Percentiles rank a stretch among this genome's conserved stretches.
Evolutionary conservation across 257 asterid genomes (phyloP).

Genomic region (Lithospermum erythrorhizon): DNA sequence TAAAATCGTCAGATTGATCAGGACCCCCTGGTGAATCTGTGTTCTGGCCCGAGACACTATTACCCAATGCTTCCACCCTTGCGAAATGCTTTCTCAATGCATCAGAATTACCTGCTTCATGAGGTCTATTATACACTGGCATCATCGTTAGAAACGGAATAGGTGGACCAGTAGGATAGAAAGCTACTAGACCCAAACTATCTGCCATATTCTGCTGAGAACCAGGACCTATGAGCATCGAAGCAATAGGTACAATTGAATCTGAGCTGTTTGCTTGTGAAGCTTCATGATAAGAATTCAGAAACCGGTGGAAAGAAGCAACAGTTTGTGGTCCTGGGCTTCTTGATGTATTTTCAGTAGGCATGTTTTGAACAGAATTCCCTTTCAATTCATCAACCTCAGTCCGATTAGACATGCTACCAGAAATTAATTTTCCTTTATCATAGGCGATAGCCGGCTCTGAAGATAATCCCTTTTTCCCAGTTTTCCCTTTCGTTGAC

Average conservation of each 20-base stretch:
- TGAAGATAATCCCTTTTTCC: conserved; percentile 24
- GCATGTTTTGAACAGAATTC: conserved; percentile 29
- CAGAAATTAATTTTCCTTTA: conserved; percentile 52
- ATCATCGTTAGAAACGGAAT: conserved; percentile 91
- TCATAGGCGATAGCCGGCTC: conserved; percentile 33
- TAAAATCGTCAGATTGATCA: conserved; percentile 44
- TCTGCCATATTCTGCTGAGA: conserved; percentile 50
- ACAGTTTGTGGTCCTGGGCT: conserved; percentile 37
- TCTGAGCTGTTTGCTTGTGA: conserved; percentile 56
- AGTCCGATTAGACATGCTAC: conserved; percentile 25
- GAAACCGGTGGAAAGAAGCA: conserved; percentile 43
- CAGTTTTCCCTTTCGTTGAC: conserved; percentile 30
- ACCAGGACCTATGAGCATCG: conserved; percentile 67
- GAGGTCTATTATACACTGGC: conserved; percentile 60
- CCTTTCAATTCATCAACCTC: conserved; percentile 59
- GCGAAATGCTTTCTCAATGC: conserved; percentile 42
- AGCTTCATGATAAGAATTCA: conserved; percentile 41
- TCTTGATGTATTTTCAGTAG: conserved; percentile 45
- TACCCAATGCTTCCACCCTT: conserved; percentile 41
- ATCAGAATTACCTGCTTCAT: conserved; percentile 51
- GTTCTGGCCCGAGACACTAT: conserved; percentile 36
- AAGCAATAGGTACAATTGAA: conserved; percentile 52
- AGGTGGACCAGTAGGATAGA: conserved; percentile 96
- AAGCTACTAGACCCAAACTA: conserved; percentile 60
- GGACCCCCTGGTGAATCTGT: conserved; percentile 32